Evolutionary conservation across 768 basidiomycete genomes (phyloP).

Genomic region (Agaricus subrufescens): DNA sequence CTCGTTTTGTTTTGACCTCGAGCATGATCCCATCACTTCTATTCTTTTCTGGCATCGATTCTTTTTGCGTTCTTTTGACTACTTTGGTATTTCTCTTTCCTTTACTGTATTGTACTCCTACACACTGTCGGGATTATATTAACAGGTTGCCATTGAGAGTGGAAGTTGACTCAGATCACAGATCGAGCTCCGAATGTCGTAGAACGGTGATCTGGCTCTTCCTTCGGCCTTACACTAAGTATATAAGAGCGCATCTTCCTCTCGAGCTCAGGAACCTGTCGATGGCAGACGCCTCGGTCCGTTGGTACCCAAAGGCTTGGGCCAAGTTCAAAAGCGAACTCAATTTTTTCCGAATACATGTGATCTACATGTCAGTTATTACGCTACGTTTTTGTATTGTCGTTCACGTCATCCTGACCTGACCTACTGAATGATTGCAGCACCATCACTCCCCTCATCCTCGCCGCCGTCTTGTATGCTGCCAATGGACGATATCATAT

Average conservation of each 20-base stretch:
- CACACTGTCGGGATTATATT: not conserved
- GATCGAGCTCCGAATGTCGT: too few species aligned
- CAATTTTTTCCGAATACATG: slow-evolving; percentile 64
- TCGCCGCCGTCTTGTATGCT: slow-evolving; percentile 78
- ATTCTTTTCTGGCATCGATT: not conserved
- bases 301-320: slow-evolving; percentile 16
- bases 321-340: slow-evolving; percentile 40
- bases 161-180: too few species aligned
- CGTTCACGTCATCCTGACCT: too few species aligned
- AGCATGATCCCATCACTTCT: too few species aligned
- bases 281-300: not conserved
- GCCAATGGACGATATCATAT: slow-evolving; percentile 72
- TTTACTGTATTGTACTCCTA: too few species aligned
- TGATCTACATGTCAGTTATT: slow-evolving; percentile 53
- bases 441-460: slow-evolving; percentile 73
- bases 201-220: too few species aligned
- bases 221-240: too few species aligned
- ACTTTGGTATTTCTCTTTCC: too few species aligned
- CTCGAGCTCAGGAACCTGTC: not conserved
- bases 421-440: slow-evolving; percentile 27
- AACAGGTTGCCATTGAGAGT: too few species aligned
- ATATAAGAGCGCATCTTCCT: too few species aligned
- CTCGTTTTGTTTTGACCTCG: not conserved
- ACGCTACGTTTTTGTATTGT: not conserved
- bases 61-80: not conserved